Evolutionary conservation across 441 rosid genomes (phyloP).

Genomic region (Bruguiera hainesii): DNA sequence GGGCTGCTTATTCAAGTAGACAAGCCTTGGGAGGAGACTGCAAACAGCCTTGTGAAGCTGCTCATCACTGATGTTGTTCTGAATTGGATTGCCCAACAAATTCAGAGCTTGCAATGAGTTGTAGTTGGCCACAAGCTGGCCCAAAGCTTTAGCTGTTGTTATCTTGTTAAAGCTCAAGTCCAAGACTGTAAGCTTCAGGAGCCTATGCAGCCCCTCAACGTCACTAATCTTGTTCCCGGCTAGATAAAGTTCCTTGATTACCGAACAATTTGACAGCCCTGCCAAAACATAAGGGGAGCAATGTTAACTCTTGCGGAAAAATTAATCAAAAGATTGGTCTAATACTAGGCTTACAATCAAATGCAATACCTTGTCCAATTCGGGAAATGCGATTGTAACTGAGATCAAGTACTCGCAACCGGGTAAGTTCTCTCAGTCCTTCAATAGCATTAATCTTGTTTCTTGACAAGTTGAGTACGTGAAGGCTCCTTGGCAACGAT

Average conservation of each 20-base stretch:
- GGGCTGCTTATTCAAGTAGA: constrained; percentile 82
- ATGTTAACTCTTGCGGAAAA: not conserved
- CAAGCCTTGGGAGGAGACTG: constrained; percentile 70
- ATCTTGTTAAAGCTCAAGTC: constrained; percentile 97
- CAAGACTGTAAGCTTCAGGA: constrained; percentile 72
- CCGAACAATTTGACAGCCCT: constrained; percentile 87
- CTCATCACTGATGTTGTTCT: constrained; percentile 72
- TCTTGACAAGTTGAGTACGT: constrained; percentile 69
- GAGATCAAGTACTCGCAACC: constrained; percentile 77
- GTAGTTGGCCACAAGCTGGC: constrained; percentile 94
- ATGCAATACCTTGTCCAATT: constrained; percentile 72
- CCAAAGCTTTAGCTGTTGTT: constrained; percentile 76
- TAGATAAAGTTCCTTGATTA: constrained; percentile 84
- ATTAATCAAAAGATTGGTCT: not conserved
- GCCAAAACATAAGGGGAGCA: constrained; percentile 10
- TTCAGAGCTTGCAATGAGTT: constrained; percentile 74
- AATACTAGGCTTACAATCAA: not conserved
- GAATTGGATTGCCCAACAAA: constrained; percentile 83
- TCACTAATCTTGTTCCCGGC: constrained; percentile 92
- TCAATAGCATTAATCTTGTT: constrained; percentile 80
- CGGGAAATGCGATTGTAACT: constrained; percentile 91
- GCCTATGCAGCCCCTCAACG: constrained; percentile 87
- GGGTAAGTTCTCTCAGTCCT: constrained; percentile 82
- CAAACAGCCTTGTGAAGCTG: constrained; percentile 81
- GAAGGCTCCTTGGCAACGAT: constrained; percentile 87